Percentiles rank a stretch among this genome's conserved stretches.
Conservation (phyloP, 495 filamentous ascomycete genomes). For the Darksidea phi region DNA sequence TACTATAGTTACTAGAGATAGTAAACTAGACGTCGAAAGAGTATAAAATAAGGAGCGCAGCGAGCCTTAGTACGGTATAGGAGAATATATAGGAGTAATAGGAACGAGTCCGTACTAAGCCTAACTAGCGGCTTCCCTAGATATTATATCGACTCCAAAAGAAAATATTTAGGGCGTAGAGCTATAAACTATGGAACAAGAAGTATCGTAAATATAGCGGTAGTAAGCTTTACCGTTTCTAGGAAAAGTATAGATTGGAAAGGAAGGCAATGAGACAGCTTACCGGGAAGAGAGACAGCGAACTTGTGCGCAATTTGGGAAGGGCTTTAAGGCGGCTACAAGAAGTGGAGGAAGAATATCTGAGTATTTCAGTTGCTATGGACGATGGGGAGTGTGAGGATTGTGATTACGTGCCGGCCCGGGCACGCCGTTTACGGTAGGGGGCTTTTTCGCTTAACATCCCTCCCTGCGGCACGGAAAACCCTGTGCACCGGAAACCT, state of each 20-base stretch:
- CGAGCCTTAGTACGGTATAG: slow-evolving; percentile 4
- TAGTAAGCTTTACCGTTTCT: slow-evolving; percentile 5
- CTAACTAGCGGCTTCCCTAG: slow-evolving; percentile 7
- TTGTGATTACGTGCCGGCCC: slow-evolving; percentile 3
- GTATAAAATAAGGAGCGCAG: slow-evolving; percentile 17
- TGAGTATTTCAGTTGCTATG: slow-evolving; percentile 9
- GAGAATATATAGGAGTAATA: slow-evolving; percentile 4
- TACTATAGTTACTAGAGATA: slow-evolving; percentile 14
- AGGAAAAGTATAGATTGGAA: slow-evolving; percentile 7
- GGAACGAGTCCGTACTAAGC: background rate
- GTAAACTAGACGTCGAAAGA: slow-evolving; percentile 18
- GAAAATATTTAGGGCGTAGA: slow-evolving; percentile 9
- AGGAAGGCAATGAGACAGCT: slow-evolving; percentile 7
- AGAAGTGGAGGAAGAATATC: slow-evolving; percentile 8
- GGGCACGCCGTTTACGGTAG: slow-evolving; percentile 2
- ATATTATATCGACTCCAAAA: slow-evolving; percentile 3
- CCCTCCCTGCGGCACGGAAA: too few species aligned
- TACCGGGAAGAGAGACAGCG: slow-evolving; percentile 8
- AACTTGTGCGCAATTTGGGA: slow-evolving; percentile 6
- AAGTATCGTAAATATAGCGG: slow-evolving; percentile 7
- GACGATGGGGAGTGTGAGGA: slow-evolving; percentile 5
- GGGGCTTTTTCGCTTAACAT: background rate
- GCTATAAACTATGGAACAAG: slow-evolving; percentile 9
- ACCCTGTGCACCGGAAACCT: background rate
- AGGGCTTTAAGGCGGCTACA: slow-evolving; percentile 10